A percentile compares a stretch with the other conserved stretches of the same genome.
Evolutionary conservation across 371 early-diverging fungal species (phyloP).

Genomic region (Thermomucor indicae-seudaticae): DNA sequence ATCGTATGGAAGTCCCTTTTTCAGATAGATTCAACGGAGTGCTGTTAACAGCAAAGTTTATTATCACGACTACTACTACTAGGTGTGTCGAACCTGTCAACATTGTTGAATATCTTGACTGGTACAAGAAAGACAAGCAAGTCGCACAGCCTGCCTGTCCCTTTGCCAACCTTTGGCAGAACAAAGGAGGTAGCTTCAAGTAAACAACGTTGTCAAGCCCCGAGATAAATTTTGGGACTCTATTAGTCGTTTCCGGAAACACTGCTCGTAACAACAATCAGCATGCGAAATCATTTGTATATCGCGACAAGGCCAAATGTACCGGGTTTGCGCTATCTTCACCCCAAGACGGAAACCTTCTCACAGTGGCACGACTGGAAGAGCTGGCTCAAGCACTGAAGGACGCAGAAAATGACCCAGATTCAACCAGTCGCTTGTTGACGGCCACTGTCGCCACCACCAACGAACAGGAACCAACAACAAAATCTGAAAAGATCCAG

Average conservation of each 20-base stretch:
- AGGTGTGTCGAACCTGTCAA: conserved; percentile 48
- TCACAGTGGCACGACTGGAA: conserved; percentile 19
- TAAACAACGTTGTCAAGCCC: no score
- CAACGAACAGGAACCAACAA: conserved; percentile 20
- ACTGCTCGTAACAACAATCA: no score
- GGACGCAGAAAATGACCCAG: conserved; percentile 8
- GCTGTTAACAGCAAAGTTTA: neutral
- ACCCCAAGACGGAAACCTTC: conserved; percentile 23
- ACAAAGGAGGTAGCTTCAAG: conserved; percentile 35
- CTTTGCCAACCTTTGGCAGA: conserved; percentile 59
- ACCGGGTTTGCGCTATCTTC: conserved; percentile 24
- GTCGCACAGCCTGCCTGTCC: conserved; percentile 46
- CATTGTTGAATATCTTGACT: conserved; percentile 35
- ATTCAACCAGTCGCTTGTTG: conserved; percentile 23
- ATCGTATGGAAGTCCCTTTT: conserved; percentile 40
- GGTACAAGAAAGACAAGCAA: conserved; percentile 41
- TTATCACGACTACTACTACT: neutral
- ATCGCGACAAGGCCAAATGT: no score
- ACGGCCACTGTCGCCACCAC: conserved; percentile 16
- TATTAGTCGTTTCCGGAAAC: no score
- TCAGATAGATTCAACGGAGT: no score
- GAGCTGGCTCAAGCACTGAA: conserved; percentile 9
- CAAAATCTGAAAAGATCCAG: conserved; percentile 9
- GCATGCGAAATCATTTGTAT: no score
- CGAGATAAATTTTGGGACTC: no score